A percentile compares a stretch with the other conserved stretches of the same genome.
These are phyloP conservation scores for Monilinia fructigena DNA, from an alignment of 2,329 filamentous ascomycete genomes.

Conservation along the genomic window DNA sequence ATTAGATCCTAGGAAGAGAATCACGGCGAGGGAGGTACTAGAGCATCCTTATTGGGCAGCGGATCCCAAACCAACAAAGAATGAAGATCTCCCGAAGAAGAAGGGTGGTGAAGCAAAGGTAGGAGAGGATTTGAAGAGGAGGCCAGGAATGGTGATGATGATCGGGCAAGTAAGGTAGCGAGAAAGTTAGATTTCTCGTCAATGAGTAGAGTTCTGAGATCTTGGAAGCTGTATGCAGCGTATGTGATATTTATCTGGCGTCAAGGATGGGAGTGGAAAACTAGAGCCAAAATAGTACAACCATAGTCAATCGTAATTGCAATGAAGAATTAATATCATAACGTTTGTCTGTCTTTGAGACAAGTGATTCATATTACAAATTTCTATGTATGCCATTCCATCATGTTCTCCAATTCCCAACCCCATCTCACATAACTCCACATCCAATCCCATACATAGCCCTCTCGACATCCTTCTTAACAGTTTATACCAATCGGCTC, in stretches of 20 bases:
- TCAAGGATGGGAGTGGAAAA: conserved; percentile 8
- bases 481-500: conserved; percentile 94
- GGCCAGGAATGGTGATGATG: conserved; percentile 67
- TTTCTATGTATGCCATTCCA: not conserved
- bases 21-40: conserved; percentile 74
- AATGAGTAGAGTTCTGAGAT: conserved; percentile 29
- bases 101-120: conserved; percentile 71
- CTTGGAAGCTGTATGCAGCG: not conserved
- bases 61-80: conserved; percentile 78
- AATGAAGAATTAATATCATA: conserved; percentile 4
- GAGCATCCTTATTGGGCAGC: conserved; percentile 82
- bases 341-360: not conserved
- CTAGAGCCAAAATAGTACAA: not conserved
- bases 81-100: conserved; percentile 78
- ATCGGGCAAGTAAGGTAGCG: conserved; percentile 60
- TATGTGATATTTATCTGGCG: conserved; percentile 16
- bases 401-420: not conserved
- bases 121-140: conserved; percentile 65
- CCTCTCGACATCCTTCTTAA: conserved; percentile 84
- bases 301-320: conserved; percentile 5
- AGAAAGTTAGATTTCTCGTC: conserved; percentile 40
- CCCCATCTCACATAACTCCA: conserved; percentile 44
- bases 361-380: conserved; percentile 2
- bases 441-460: conserved; percentile 98
- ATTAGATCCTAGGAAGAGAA: conserved; percentile 82